These are phyloP conservation scores for Themeda triandra DNA, from an alignment of 176 grass and related monocot species.

Conservation along the genomic window DNA sequence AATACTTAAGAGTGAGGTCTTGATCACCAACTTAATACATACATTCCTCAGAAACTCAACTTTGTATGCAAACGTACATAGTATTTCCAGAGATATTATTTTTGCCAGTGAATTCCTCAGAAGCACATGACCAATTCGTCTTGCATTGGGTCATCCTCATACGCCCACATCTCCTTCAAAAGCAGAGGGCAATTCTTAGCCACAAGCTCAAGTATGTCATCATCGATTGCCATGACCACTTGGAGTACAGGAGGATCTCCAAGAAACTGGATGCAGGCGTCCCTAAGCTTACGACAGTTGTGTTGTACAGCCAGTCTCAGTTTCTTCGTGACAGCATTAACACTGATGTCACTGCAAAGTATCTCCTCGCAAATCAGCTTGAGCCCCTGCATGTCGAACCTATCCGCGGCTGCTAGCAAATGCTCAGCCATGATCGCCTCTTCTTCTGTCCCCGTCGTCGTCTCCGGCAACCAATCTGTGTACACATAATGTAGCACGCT, in stretches of 20 bases:
- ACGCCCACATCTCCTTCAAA: neutral
- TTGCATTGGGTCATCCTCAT: neutral
- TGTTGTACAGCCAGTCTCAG: neutral
- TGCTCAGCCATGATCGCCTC: slow-evolving; percentile 2
- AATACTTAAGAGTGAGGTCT: too few species aligned
- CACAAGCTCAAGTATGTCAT: neutral
- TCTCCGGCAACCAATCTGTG: neutral
- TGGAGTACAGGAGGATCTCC: neutral
- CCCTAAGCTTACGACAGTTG: neutral
- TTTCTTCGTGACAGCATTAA: neutral
- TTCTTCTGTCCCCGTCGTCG: too few species aligned
- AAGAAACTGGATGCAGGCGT: slow-evolving; percentile 30
- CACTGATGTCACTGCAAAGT: neutral
- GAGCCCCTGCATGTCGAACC: slow-evolving; percentile 29
- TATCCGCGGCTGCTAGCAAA: slow-evolving; percentile 28
- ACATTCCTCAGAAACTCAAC: too few species aligned
- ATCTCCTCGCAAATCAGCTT: slow-evolving; percentile 20
- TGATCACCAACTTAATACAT: too few species aligned
- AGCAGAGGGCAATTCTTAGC: neutral
- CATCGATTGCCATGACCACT: neutral
- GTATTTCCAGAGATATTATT: too few species aligned
- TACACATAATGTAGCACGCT: neutral
- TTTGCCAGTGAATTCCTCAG: neutral
- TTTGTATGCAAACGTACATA: too few species aligned
- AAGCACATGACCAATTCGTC: neutral